phyloP scores from a whole-genome alignment of 1,139 yeast genomes.

The Yamadazyma atmosphaerica region DNA sequence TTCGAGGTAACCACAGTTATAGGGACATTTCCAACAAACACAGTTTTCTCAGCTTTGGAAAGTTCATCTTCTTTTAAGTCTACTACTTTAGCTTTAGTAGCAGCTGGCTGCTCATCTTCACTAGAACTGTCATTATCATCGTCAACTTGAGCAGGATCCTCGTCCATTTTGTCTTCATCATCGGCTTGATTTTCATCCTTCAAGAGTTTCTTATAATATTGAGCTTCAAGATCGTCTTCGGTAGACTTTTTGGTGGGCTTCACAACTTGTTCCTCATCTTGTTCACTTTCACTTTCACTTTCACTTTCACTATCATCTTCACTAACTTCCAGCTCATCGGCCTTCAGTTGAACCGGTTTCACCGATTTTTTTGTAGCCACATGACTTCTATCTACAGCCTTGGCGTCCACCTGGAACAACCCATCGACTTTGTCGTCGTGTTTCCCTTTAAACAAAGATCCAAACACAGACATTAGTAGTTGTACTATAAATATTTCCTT shows the following conservation, averaged over 20 bases:
- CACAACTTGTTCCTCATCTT: conserved; percentile 6
- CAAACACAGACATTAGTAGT: conserved; percentile 23
- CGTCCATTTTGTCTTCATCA: conserved; percentile 7
- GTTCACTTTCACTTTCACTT: conserved; percentile 1
- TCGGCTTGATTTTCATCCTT: conserved; percentile 20
- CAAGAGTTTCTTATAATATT: conserved; percentile 44
- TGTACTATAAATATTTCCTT: conserved; percentile 1
- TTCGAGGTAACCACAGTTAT: conserved; percentile 66
- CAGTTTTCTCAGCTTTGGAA: conserved; percentile 82
- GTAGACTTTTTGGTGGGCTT: conserved; percentile 4
- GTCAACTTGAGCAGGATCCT: conserved; percentile 19
- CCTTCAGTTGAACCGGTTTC: too few species aligned
- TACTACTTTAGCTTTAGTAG: conserved; percentile 33
- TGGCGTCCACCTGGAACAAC: conserved; percentile 26
- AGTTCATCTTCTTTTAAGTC: conserved; percentile 68
- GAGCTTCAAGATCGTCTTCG: conserved; percentile 45
- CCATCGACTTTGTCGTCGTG: conserved; percentile 33
- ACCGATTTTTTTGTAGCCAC: conserved; percentile 5
- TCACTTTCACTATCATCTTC: background rate
- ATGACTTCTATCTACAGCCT: conserved; percentile 10
- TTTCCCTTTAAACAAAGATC: conserved; percentile 31
- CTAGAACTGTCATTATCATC: conserved; percentile 13
- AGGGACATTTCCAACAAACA: conserved; percentile 87
- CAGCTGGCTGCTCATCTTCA: conserved; percentile 12
- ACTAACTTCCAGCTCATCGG: too few species aligned